A percentile compares a stretch with the other conserved stretches of the same genome.
Conservation (phyloP, 306 rosid species). For the Rubus parviflorus region DNA sequence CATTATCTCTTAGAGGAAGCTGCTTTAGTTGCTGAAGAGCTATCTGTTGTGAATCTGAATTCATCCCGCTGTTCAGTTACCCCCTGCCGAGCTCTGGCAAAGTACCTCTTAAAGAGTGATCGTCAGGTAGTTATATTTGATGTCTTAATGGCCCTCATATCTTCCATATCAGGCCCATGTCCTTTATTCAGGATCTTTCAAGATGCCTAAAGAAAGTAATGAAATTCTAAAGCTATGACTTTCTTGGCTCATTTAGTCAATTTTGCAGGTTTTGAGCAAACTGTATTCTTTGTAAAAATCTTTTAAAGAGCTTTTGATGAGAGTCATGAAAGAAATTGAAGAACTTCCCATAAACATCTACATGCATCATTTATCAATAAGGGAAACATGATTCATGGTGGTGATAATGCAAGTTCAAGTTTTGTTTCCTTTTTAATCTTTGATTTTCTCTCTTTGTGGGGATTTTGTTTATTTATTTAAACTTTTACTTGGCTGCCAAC, state of each 20-base stretch:
- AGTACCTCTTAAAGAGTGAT: constrained; percentile 77
- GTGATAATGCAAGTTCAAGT: not conserved
- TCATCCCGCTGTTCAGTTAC: constrained; percentile 56
- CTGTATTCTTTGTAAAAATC: not conserved
- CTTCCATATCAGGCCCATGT: not conserved
- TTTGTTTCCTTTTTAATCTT: too few relatives aligned
- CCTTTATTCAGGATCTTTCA: not conserved
- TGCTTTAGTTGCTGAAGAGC: constrained; percentile 79
- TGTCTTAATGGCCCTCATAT: not conserved
- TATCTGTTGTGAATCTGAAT: constrained; percentile 53
- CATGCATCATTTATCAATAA: not conserved
- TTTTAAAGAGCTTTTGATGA: not conserved
- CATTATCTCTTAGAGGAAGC: constrained; percentile 82
- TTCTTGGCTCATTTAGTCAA: not conserved
- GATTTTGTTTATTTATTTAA: too few relatives aligned
- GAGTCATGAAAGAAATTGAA: not conserved
- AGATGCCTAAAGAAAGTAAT: not conserved
- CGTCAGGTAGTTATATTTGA: constrained; percentile 61
- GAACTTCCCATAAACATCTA: too few relatives aligned
- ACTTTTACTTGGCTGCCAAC: not conserved
- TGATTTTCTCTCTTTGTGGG: too few relatives aligned
- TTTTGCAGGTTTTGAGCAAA: not conserved
- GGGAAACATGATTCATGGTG: not conserved
- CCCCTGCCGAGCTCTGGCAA: constrained; percentile 83
- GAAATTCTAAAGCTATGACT: not conserved